phyloP scores from a whole-genome alignment of 2,329 filamentous ascomycete species.

The Fusarium bactridioides region DNA sequence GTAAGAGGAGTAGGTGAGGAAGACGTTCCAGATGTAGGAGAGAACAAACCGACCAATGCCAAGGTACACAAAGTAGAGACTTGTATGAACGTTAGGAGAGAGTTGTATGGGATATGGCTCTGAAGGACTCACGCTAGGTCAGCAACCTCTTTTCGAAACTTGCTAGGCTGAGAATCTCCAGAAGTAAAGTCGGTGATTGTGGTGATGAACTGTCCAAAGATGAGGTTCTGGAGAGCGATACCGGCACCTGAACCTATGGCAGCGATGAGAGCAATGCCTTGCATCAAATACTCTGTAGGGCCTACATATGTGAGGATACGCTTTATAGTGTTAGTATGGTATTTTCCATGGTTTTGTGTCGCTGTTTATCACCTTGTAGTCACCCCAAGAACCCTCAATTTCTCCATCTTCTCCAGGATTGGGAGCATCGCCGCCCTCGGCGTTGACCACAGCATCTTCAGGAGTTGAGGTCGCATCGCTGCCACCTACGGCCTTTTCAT shows the following conservation, averaged over 20 bases:
- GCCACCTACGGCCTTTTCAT: conserved; percentile 15
- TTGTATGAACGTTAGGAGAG: conserved; percentile 41
- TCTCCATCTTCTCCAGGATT: conserved; percentile 17
- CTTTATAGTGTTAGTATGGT: conserved; percentile 30
- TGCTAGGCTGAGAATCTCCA: conserved; percentile 32
- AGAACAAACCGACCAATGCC: conserved; percentile 62
- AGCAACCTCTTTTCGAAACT: conserved; percentile 45
- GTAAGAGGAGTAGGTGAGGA: conserved; percentile 59
- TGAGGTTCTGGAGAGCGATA: conserved; percentile 49
- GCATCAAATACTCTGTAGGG: conserved; percentile 40
- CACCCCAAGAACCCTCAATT: conserved; percentile 30
- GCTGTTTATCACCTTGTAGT: conserved; percentile 30
- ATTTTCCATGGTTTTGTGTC: not conserved
- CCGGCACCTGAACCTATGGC: conserved; percentile 49
- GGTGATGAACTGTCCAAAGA: conserved; percentile 51
- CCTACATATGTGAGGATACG: conserved; percentile 45
- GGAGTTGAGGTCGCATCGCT: conserved; percentile 3
- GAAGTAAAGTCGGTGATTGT: conserved; percentile 46
- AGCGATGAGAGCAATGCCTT: conserved; percentile 42
- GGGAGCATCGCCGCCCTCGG: conserved; percentile 2
- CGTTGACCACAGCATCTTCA: conserved; percentile 7
- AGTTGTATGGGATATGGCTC: too few relatives aligned
- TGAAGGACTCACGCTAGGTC: conserved; percentile 49
- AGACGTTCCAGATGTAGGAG: conserved; percentile 55
- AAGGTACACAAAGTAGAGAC: conserved; percentile 66